Evolutionary conservation across 139 green algal genomes (phyloP).

Genomic region (Volvox africanus): DNA sequence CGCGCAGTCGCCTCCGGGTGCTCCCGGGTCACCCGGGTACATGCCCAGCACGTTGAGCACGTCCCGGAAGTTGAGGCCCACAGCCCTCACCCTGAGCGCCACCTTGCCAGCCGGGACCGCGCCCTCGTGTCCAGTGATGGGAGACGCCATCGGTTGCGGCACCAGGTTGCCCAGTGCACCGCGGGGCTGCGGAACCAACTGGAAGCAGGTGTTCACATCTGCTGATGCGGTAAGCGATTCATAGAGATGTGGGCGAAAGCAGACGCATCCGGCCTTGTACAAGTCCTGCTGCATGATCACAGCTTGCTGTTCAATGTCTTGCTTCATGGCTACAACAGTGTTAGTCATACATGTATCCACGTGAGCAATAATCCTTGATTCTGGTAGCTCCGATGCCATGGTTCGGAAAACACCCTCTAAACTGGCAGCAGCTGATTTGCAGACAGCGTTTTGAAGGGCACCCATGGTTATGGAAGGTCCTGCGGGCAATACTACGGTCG

Average conservation of each 20-base stretch:
- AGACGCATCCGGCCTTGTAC: neutral
- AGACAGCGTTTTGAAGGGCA: neutral
- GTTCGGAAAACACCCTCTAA: slow-evolving; percentile 42
- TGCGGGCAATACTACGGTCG: neutral
- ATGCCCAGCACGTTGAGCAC: slow-evolving; percentile 84
- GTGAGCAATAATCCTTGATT: neutral
- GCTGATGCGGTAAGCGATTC: neutral
- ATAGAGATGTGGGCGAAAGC: neutral
- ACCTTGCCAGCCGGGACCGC: slow-evolving; percentile 29
- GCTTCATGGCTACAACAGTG: neutral
- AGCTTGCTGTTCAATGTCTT: neutral
- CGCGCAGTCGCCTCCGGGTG: slow-evolving; percentile 83
- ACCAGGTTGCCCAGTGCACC: slow-evolving; percentile 73
- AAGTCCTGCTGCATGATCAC: neutral
- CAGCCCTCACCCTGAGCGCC: slow-evolving; percentile 74
- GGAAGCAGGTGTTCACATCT: neutral
- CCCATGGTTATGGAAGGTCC: too few species aligned
- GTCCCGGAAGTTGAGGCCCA: slow-evolving; percentile 90
- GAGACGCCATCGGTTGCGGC: slow-evolving; percentile 65
- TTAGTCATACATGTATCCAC: neutral
- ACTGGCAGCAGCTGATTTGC: neutral
- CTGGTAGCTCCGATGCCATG: neutral
- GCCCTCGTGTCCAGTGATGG: slow-evolving; percentile 68
- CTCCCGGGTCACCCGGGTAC: slow-evolving; percentile 87
- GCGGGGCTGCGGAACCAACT: slow-evolving; percentile 63